Evolutionary conservation across 495 filamentous ascomycete genomes (phyloP).

Genomic region (Cenococcum geophilum): DNA sequence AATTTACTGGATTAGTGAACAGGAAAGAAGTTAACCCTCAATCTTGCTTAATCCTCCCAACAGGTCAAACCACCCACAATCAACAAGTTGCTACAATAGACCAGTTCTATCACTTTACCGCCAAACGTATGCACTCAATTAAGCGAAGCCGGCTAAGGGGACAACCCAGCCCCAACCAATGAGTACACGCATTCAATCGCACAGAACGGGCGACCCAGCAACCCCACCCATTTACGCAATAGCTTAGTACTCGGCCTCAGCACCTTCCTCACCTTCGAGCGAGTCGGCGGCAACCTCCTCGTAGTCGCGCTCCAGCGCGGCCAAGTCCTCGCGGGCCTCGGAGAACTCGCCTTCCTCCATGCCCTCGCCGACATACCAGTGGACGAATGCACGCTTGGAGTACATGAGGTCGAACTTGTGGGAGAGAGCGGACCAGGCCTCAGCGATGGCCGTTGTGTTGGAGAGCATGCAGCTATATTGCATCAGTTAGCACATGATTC

Average conservation of each 20-base stretch:
- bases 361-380: conserved; percentile 99
- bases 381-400: conserved; percentile 98
- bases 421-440: conserved; percentile 95
- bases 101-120: background rate
- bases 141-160: background rate
- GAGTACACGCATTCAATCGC: conserved; percentile 20
- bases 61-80: background rate
- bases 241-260: conserved; percentile 90
- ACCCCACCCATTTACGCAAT: conserved; percentile 1
- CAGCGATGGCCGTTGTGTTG: conserved; percentile 98
- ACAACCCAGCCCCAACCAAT: background rate
- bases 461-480: conserved; percentile 85
- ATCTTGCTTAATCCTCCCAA: background rate
- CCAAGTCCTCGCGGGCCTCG: conserved; percentile 96
- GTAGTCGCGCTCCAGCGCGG: conserved; percentile 97
- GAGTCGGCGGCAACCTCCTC: conserved; percentile 98
- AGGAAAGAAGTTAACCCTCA: background rate
- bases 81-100: background rate
- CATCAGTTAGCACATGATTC: conserved; percentile 6
- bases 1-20: conserved; percentile 3
- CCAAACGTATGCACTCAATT: conserved; percentile 1
- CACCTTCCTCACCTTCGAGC: conserved; percentile 77
- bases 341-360: conserved; percentile 99
- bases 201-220: conserved; percentile 5
- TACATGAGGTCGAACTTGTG: conserved; percentile 99